These are phyloP conservation scores for Trametes versicolor DNA, from an alignment of 1,284 basidiomycete genomes.

Conservation along the genomic window DNA sequence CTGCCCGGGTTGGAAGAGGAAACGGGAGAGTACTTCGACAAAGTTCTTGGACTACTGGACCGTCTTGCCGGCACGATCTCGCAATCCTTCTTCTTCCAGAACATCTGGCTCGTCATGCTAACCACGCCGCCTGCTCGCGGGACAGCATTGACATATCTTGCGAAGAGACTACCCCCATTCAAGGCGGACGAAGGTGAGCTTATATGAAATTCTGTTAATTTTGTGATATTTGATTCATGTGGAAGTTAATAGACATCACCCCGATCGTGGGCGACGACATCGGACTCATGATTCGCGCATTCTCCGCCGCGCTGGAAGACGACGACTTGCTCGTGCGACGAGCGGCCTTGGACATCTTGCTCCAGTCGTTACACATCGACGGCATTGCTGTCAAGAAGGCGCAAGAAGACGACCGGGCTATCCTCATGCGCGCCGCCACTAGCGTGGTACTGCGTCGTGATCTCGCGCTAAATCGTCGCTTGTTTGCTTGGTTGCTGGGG, in stretches of 20 bases:
- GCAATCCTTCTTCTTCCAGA: conserved; percentile 93
- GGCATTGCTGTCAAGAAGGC: conserved; percentile 74
- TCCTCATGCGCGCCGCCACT: conserved; percentile 82
- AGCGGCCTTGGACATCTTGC: conserved; percentile 82
- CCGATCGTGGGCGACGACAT: conserved; percentile 85
- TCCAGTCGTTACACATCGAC: conserved; percentile 79
- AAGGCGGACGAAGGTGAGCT: conserved; percentile 72
- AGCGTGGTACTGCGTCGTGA: conserved; percentile 92
- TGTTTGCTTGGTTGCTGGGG: conserved; percentile 95
- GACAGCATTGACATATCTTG: conserved; percentile 89
- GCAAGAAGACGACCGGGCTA: conserved; percentile 71
- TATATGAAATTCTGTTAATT: no score
- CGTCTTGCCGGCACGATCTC: conserved; percentile 85
- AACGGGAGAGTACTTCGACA: conserved; percentile 96
- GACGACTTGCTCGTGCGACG: conserved; percentile 90
- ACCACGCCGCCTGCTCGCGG: conserved; percentile 90
- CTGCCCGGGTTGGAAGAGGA: conserved; percentile 97
- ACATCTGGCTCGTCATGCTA: conserved; percentile 93
- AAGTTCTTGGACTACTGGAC: conserved; percentile 88
- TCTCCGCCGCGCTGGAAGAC: conserved; percentile 90
- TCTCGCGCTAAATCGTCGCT: conserved; percentile 89
- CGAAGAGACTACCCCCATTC: conserved; percentile 78
- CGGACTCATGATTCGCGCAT: conserved; percentile 92
- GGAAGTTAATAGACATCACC: conserved; percentile 65
- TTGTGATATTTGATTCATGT: conserved; percentile 26